A percentile compares a stretch with the other conserved stretches of the same genome.
Evolutionary conservation across 2,329 filamentous ascomycete genomes (phyloP).

Genomic region (Whalleya microplaca): DNA sequence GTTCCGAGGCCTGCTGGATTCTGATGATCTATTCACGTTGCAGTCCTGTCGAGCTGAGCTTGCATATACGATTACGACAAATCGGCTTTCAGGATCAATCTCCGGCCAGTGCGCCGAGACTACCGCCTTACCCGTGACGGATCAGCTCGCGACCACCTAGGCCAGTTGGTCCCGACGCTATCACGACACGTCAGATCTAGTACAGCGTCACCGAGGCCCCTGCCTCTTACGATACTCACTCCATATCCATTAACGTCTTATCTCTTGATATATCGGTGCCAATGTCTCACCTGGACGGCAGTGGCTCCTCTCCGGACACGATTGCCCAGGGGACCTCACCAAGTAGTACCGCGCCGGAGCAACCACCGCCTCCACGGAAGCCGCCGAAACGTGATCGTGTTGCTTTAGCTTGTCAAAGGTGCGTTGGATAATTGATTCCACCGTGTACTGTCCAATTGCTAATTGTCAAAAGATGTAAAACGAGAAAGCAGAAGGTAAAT

Average conservation of each 20-base stretch:
- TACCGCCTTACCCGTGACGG: conserved; percentile 1
- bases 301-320: conserved; percentile 32
- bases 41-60: conserved; percentile 16
- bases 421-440: neutral
- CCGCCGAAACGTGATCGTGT: conserved; percentile 35
- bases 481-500: conserved; percentile 36
- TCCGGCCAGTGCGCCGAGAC: conserved; percentile 4
- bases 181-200: conserved; percentile 8
- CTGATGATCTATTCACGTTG: conserved; percentile 14
- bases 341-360: conserved; percentile 18
- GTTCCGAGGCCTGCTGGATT: conserved; percentile 8
- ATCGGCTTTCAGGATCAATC: neutral
- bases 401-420: conserved; percentile 34
- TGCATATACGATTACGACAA: conserved; percentile 4
- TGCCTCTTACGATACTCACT: conserved; percentile 1
- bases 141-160: conserved; percentile 6
- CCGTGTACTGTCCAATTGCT: neutral
- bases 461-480: conserved; percentile 31
- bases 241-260: neutral
- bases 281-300: conserved; percentile 28
- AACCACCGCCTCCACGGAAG: conserved; percentile 29
- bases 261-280: neutral
- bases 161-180: conserved; percentile 15
- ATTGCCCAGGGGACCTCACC: conserved; percentile 23
- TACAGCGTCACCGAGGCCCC: conserved; percentile 17